Evolutionary conservation across 108 stramenopile species (phyloP).

Genomic region (Pseudonitzschia multiseries): DNA sequence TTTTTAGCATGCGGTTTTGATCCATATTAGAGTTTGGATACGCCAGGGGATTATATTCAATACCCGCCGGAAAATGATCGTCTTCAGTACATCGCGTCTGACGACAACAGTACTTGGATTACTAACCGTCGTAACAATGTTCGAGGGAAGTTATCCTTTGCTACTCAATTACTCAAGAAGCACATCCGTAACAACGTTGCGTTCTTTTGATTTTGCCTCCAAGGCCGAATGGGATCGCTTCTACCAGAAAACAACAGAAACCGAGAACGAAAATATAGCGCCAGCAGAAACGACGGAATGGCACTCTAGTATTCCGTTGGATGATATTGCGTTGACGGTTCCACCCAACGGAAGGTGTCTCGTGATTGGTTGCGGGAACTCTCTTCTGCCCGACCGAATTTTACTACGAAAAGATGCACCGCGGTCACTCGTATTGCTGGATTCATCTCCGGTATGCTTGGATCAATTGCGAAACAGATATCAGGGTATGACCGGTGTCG

Average conservation of each 20-base stretch:
- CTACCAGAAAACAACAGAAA: conserved; percentile 34
- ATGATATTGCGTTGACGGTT: conserved; percentile 44
- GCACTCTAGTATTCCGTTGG: conserved; percentile 64
- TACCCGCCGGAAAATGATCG: no score
- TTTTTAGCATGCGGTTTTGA: no score
- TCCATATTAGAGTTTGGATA: no score
- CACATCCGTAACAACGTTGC: background rate
- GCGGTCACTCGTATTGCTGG: conserved; percentile 49
- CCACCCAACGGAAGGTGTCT: conserved; percentile 41
- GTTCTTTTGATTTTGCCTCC: conserved; percentile 60
- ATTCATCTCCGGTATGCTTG: conserved; percentile 63
- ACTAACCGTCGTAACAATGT: background rate
- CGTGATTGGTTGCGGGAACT: conserved; percentile 70
- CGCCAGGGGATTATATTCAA: no score
- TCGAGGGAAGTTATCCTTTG: background rate
- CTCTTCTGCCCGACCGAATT: conserved; percentile 47
- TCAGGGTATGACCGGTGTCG: conserved; percentile 4
- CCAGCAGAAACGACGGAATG: conserved; percentile 53
- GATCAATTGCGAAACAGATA: conserved; percentile 42
- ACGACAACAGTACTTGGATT: no score
- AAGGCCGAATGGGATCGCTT: conserved; percentile 60
- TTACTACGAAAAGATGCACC: conserved; percentile 23
- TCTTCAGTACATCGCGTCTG: no score
- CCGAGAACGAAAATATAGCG: background rate
- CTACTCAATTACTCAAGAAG: background rate